These are phyloP conservation scores for Venturia nashicola DNA, from an alignment of 2,329 filamentous ascomycete species.

Conservation along the genomic window DNA sequence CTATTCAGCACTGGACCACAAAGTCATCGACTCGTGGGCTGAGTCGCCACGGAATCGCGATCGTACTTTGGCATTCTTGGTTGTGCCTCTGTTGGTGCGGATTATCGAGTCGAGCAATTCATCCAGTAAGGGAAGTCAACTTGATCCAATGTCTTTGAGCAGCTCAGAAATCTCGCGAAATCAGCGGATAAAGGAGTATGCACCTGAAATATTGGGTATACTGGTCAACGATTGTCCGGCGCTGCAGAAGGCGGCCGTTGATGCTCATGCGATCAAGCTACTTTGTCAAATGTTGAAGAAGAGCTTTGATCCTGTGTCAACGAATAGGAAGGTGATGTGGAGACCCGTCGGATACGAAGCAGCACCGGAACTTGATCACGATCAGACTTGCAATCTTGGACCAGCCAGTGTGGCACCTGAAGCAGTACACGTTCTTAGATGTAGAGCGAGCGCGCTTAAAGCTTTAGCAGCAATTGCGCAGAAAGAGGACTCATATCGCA, in stretches of 20 bases:
- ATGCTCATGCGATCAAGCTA: slow-evolving; percentile 50
- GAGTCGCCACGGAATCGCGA: slow-evolving; percentile 25
- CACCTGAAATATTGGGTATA: slow-evolving; percentile 67
- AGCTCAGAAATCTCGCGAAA: slow-evolving; percentile 52
- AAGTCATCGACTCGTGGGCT: slow-evolving; percentile 23
- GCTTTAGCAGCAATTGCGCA: slow-evolving; percentile 73
- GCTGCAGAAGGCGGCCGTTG: slow-evolving; percentile 71
- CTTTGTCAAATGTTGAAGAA: slow-evolving; percentile 53
- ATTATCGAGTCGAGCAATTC: slow-evolving; percentile 29
- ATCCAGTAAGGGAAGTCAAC: slow-evolving; percentile 20
- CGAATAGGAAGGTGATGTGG: slow-evolving; percentile 42
- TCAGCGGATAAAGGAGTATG: slow-evolving; percentile 51
- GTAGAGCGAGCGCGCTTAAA: slow-evolving; percentile 64
- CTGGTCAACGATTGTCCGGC: slow-evolving; percentile 67
- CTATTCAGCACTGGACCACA: slow-evolving; percentile 16
- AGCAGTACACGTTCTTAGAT: slow-evolving; percentile 56
- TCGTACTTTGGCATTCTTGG: slow-evolving; percentile 31
- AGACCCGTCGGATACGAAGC: slow-evolving; percentile 24
- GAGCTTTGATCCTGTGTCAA: slow-evolving; percentile 48
- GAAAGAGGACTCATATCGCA: slow-evolving; percentile 73
- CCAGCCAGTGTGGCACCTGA: slow-evolving; percentile 29
- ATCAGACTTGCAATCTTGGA: slow-evolving; percentile 33
- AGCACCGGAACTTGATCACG: slow-evolving; percentile 12
- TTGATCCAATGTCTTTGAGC: slow-evolving; percentile 36
- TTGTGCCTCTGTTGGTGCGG: slow-evolving; percentile 35